Evolutionary conservation across 139 green algal species (phyloP), one percentile per base, ranked within the genome.

Genomic region (Asterochloris sp.): DNA sequence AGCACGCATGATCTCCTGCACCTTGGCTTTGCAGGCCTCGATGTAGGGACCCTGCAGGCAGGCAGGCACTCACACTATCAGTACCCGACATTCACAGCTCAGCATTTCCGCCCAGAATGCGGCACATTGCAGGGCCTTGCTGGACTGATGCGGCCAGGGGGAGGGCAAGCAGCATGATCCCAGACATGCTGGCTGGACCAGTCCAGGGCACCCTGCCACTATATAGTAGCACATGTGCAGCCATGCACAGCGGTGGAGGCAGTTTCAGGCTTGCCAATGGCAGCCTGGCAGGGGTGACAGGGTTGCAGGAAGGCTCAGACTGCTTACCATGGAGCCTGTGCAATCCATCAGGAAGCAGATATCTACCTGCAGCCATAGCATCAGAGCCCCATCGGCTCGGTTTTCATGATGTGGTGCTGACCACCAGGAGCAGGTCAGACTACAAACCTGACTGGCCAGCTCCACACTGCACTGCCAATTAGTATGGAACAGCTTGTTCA

Each of bases 261-360:
- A n/a, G 21, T 78, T 19, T 10, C 73, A 60, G 19, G 69, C 69
- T 61, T n/a, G 24, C 38, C 24, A 54, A 8, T 75, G 10, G 69
- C 24, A 71, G 66, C 66, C 66, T 24, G 21, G 66, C 66, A 71
- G 19, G 19, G 21, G 21, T 13, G 4, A 24, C 66, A 24, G 19
- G 19, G 64, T 14, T 69, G 14, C 4, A 6, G 4, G 66, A 26
- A 71, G 21, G 19, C 66, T 28, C n/a, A 62, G 12, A 47, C 26
- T 77, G 27, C 14, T 63, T 66, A 85, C 82, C 82, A 85, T 85
- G 47, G 82, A 85, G 66, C 81, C 74, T 12, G 82, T 85, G 75
- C 64, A 64, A 64, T 85, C 80, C 80, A 83, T 83, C 54, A 78
- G 24, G 60, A 83, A 60, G 47, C 69, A 78, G 6, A 83, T 78